phyloP scores from a whole-genome alignment of 768 basidiomycete genomes.

The Pleurotus pulmonarius region DNA sequence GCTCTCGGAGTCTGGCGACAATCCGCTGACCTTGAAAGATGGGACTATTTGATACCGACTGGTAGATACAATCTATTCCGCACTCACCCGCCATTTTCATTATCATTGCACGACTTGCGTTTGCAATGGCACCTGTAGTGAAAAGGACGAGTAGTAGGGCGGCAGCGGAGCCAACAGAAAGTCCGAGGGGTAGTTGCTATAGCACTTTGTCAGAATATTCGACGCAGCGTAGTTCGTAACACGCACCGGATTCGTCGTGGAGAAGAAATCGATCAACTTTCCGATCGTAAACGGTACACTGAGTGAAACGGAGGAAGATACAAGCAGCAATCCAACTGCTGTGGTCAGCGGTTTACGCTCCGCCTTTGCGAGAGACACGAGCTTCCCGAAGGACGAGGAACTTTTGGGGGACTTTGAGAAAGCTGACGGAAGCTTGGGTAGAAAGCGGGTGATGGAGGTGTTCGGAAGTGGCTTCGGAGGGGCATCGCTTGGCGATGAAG shows the following conservation, averaged over 20 bases:
- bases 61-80: no score
- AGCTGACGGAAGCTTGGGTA: slow-evolving; percentile 16
- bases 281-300: slow-evolving; percentile 92
- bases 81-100: slow-evolving; percentile 82
- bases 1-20: slow-evolving; percentile 80
- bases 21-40: slow-evolving; percentile 90
- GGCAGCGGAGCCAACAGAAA: slow-evolving; percentile 80
- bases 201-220: neutral
- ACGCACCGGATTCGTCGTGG: slow-evolving; percentile 64
- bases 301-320: slow-evolving; percentile 91
- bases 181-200: slow-evolving; percentile 75
- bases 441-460: slow-evolving; percentile 18
- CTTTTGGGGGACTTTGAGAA: slow-evolving; percentile 34
- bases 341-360: slow-evolving; percentile 74
- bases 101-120: slow-evolving; percentile 76
- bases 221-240: neutral
- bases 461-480: slow-evolving; percentile 8
- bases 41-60: no score
- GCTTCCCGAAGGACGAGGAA: slow-evolving; percentile 67
- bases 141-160: slow-evolving; percentile 70
- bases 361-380: slow-evolving; percentile 74
- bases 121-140: slow-evolving; percentile 83
- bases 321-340: slow-evolving; percentile 75
- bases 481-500: neutral
- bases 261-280: slow-evolving; percentile 92